A percentile compares a stretch with the other conserved stretches of the same genome.
Evolutionary conservation across 345 rosid species (phyloP).

Genomic region (Syzygium aqueum): DNA sequence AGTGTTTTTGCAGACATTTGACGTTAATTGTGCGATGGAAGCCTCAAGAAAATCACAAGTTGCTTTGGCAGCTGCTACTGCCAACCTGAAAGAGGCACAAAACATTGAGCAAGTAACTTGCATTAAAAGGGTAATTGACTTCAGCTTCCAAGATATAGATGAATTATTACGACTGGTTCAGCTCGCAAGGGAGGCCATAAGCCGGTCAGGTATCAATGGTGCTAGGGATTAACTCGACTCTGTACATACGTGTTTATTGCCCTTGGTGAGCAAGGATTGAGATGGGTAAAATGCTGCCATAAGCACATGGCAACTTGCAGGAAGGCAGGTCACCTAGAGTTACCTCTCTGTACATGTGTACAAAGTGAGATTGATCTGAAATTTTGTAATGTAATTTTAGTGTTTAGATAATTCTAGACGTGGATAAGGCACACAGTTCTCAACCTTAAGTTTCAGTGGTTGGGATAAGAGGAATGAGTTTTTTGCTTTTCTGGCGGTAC

Average conservation of each 20-base stretch:
- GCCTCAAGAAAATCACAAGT: slow-evolving; percentile 61
- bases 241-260: slow-evolving; percentile 3
- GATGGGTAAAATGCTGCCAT: background rate
- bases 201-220: slow-evolving; percentile 20
- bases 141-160: slow-evolving; percentile 70
- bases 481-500: slow-evolving; percentile 1
- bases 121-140: slow-evolving; percentile 52
- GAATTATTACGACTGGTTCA: slow-evolving; percentile 46
- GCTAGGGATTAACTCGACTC: slow-evolving; percentile 29
- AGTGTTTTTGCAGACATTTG: slow-evolving; percentile 53
- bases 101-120: slow-evolving; percentile 29
- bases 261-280: background rate
- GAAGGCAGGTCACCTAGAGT: slow-evolving; percentile 4
- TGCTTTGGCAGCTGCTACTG: slow-evolving; percentile 37
- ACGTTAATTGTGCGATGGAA: slow-evolving; percentile 53
- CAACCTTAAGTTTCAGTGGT: slow-evolving; percentile 10
- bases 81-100: slow-evolving; percentile 25
- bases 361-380: slow-evolving; percentile 31
- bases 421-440: background rate
- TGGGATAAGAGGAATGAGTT: slow-evolving; percentile 5
- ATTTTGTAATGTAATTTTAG: slow-evolving; percentile 17
- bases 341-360: slow-evolving; percentile 35
- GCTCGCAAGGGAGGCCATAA: slow-evolving; percentile 48
- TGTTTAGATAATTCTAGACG: background rate
- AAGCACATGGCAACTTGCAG: slow-evolving; percentile 1